Evolutionary conservation across 1,284 basidiomycete species (phyloP).

Genomic region (Moesziomyces sp.): DNA sequence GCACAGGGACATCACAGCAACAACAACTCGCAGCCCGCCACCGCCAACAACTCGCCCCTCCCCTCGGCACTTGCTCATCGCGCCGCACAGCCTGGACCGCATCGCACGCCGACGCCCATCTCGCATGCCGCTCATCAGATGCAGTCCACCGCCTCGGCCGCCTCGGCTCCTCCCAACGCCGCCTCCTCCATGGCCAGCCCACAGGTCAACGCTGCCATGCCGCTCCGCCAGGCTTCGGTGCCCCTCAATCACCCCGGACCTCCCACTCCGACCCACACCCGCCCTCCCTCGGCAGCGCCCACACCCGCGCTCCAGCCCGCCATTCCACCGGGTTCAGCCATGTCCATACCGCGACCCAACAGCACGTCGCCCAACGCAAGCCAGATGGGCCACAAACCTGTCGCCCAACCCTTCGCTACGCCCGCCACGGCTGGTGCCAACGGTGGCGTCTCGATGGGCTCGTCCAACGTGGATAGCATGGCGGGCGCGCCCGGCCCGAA

Average conservation of each 20-base stretch:
- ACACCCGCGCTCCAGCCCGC: conserved; percentile 37
- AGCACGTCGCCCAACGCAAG: conserved; percentile 22
- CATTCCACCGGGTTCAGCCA: conserved; percentile 3
- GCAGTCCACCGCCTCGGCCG: conserved; percentile 22
- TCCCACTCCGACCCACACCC: conserved; percentile 32
- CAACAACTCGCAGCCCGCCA: conserved; percentile 27
- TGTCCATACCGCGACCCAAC: conserved; percentile 11
- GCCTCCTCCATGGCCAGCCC: conserved; percentile 22
- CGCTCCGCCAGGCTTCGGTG: conserved; percentile 27
- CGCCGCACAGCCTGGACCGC: conserved; percentile 20
- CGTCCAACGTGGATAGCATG: conserved; percentile 9
- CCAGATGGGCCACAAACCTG: conserved; percentile 10
- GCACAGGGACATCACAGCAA: conserved; percentile 6
- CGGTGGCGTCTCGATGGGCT: conserved; percentile 7
- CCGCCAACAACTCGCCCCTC: conserved; percentile 36
- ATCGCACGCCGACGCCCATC: conserved; percentile 33
- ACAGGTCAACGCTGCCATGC: conserved; percentile 29
- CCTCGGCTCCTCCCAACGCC: conserved; percentile 13
- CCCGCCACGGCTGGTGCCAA: conserved; percentile 1
- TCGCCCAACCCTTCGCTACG: not conserved
- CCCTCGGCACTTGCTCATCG: conserved; percentile 21
- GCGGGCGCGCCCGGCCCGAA: conserved; percentile 33
- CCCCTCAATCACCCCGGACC: conserved; percentile 34
- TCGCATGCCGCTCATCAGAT: conserved; percentile 20
- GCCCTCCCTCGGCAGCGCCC: conserved; percentile 38